Percentiles rank a stretch among this genome's conserved stretches.
phyloP scores from a whole-genome alignment of 306 rosid genomes.

The Ormosia semicastrata region DNA sequence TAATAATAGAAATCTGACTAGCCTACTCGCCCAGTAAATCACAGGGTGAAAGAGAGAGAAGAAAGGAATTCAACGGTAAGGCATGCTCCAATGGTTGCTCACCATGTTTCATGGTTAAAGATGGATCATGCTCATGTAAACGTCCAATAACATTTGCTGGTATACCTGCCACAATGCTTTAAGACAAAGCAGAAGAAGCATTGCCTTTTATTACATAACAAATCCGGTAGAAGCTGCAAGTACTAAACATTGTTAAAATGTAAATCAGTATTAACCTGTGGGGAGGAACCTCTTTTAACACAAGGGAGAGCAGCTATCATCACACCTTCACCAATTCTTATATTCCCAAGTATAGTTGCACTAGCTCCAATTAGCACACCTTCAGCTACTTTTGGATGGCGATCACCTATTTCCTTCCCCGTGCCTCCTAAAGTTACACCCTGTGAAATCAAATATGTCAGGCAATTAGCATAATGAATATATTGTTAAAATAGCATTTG shows the following conservation, averaged over 20 bases:
- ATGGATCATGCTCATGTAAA: slow-evolving; percentile 64
- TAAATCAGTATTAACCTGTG: slow-evolving; percentile 53
- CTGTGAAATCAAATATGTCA: slow-evolving; percentile 42
- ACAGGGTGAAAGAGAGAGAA: neutral
- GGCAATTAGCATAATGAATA: slow-evolving; percentile 12
- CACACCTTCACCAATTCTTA: slow-evolving; percentile 77
- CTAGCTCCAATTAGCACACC: slow-evolving; percentile 91
- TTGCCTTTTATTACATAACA: slow-evolving; percentile 9
- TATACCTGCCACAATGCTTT: slow-evolving; percentile 88
- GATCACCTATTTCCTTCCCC: slow-evolving; percentile 83
- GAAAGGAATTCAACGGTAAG: neutral
- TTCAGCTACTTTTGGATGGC: slow-evolving; percentile 91
- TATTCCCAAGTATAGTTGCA: slow-evolving; percentile 85
- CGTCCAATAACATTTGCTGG: slow-evolving; percentile 78
- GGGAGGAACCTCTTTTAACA: slow-evolving; percentile 76
- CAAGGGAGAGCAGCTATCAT: slow-evolving; percentile 89
- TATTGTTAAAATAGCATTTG: neutral
- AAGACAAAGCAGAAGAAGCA: slow-evolving; percentile 12
- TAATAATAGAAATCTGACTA: neutral
- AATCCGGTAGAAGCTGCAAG: slow-evolving; percentile 12
- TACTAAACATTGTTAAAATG: neutral
- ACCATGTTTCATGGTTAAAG: slow-evolving; percentile 98
- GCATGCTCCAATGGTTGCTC: slow-evolving; percentile 28
- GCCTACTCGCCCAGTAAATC: neutral
- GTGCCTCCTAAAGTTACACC: slow-evolving; percentile 95